Evolutionary conservation across 1,284 basidiomycete species (phyloP), one percentile per base, ranked within the genome.

Genomic region (Sporisorium iseilematis-ciliati): DNA sequence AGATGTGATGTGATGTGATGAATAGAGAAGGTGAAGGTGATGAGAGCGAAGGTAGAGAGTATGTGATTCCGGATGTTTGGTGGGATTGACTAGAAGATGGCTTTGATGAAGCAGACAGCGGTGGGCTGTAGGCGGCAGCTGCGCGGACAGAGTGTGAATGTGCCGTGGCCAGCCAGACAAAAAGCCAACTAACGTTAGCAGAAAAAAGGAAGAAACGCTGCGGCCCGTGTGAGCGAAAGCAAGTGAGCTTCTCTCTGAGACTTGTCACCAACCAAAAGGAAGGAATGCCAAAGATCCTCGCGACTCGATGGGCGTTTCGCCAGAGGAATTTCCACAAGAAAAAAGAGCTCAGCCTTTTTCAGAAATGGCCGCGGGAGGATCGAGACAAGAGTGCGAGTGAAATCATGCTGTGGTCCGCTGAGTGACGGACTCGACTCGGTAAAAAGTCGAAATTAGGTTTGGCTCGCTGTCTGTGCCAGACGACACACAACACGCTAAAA

Each of bases 261-360:
- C 41, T 31, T 43, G 21, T 38, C 35, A 38, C 35, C 12, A 16
- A 38, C 35, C 35, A 26, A 40, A 54, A n/a, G n/a, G n/a, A n/a
- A 55, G 53, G 41, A 54, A 54, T 54, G 52, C 52, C 29, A 38
- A 33, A 33, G 33, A 33, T 18, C 16, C 25, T 38, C 51, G 23
- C 16, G 40, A 40, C 26, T 26, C 14, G 40, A 42, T 11, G 20
- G 48, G 48, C 48, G 48, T 0, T 26, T 31, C 1, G 29, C 18
- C 48, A 49, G 48, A 31, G 48, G 35, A 38, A 31, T 18, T n/a
- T 11, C 8, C 26, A 23, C 2, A 23, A 20, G 46, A 12, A 20
- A 48, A 33, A 49, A 49, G 14, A 33, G 46, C 46, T 29, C 46
- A 48, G 46, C 46, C 10, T 26, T 46, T 26, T 46, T 46, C 29